These are phyloP conservation scores for Tricholoma sp. DNA, from an alignment of 768 basidiomycete genomes.

Conservation along the genomic window DNA sequence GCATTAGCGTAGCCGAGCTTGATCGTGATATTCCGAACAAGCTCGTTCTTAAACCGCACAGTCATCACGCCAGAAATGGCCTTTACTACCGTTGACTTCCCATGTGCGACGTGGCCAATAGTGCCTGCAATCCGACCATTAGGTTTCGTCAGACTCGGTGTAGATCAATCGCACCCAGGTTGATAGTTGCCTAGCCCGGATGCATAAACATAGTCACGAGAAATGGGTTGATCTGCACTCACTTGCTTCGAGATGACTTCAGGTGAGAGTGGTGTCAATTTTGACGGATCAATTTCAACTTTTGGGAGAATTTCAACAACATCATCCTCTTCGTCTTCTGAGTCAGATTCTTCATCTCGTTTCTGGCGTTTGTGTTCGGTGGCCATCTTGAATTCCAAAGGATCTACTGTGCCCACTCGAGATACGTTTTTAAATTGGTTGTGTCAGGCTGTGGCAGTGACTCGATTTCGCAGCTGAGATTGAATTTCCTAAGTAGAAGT, in stretches of 20 bases:
- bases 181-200: conserved; percentile 82
- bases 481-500: no score
- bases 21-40: conserved; percentile 98
- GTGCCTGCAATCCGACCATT: conserved; percentile 53
- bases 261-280: conserved; percentile 82
- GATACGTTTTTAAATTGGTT: no score
- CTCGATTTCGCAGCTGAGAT: no score
- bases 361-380: conserved; percentile 66
- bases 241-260: conserved; percentile 92
- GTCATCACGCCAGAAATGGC: conserved; percentile 99
- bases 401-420: no score
- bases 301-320: conserved; percentile 49
- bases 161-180: conserved; percentile 57
- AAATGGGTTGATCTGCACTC: conserved; percentile 18
- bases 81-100: conserved; percentile 95
- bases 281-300: conserved; percentile 75
- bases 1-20: conserved; percentile 99
- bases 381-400: conserved; percentile 49
- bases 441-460: no score
- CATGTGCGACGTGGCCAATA: conserved; percentile 98
- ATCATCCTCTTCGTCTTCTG: conserved; percentile 60
- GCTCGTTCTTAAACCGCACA: conserved; percentile 98
- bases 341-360: conserved; percentile 62
- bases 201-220: not conserved
- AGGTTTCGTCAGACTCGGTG: conserved; percentile 3